These are phyloP conservation scores for Coniophora puteana DNA, from an alignment of 1,284 basidiomycete species.

Conservation along the genomic window DNA sequence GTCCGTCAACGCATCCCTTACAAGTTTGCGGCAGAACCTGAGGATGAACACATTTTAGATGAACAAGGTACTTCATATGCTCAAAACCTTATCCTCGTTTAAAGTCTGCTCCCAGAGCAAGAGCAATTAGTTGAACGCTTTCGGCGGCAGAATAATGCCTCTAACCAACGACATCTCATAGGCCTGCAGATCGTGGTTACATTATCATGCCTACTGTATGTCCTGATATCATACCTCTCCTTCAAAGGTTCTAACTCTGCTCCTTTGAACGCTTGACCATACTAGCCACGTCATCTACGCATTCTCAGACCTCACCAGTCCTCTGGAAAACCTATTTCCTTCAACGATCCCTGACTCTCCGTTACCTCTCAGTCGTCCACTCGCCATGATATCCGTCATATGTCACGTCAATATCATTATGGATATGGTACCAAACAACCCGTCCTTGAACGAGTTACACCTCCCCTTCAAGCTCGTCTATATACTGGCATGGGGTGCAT, in stretches of 20 bases:
- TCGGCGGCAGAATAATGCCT: conserved; percentile 33
- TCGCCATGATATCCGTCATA: conserved; percentile 41
- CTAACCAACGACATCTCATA: conserved; percentile 34
- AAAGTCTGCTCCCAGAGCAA: conserved; percentile 42
- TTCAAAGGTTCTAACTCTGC: conserved; percentile 1
- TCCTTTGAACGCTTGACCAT: conserved; percentile 2
- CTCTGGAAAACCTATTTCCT: conserved; percentile 41
- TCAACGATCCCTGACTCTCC: conserved; percentile 16
- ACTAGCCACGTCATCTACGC: conserved; percentile 42
- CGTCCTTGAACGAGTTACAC: conserved; percentile 22
- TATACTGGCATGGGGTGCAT: conserved; percentile 39
- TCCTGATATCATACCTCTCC: not conserved
- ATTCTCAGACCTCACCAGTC: conserved; percentile 37
- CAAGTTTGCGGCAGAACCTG: conserved; percentile 27
- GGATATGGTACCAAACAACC: conserved; percentile 20
- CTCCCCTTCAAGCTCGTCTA: conserved; percentile 39
- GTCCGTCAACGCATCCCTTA: conserved; percentile 45
- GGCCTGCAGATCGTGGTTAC: conserved; percentile 35
- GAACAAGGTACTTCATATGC: conserved; percentile 42
- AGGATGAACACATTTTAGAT: conserved; percentile 38
- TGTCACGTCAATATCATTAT: conserved; percentile 45
- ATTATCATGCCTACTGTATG: conserved; percentile 45
- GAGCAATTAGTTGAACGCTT: conserved; percentile 43
- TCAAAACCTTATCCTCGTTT: not conserved
- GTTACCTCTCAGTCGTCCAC: conserved; percentile 36